Conservation (phyloP, 371 early-diverging fungal species). For the Mortierella polycephala region DNA sequence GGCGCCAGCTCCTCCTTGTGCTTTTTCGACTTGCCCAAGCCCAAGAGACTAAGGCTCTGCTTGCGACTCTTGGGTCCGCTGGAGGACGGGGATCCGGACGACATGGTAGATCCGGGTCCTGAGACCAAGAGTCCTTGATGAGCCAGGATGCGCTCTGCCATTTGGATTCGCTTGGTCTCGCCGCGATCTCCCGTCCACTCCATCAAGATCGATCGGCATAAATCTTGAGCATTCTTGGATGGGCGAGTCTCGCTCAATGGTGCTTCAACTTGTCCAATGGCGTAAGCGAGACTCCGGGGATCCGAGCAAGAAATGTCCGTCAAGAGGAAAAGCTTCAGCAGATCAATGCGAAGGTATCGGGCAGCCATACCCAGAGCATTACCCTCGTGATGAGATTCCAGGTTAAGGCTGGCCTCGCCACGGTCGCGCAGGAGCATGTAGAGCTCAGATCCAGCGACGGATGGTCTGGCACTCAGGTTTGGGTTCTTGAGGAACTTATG, state of each 20-base stretch:
- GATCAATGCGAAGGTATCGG: slow-evolving; percentile 40
- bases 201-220: slow-evolving; percentile 39
- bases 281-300: slow-evolving; percentile 38
- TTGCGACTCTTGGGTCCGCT: slow-evolving; percentile 29
- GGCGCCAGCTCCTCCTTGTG: slow-evolving; percentile 39
- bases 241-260: slow-evolving; percentile 39
- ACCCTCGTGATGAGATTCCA: slow-evolving; percentile 43
- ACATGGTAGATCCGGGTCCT: slow-evolving; percentile 7
- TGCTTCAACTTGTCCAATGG: slow-evolving; percentile 29
- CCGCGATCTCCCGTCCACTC: slow-evolving; percentile 52
- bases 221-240: slow-evolving; percentile 31
- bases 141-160: slow-evolving; percentile 50
- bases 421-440: slow-evolving; percentile 39
- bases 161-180: slow-evolving; percentile 42
- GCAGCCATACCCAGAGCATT: slow-evolving; percentile 49
- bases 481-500: slow-evolving; percentile 53
- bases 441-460: slow-evolving; percentile 48
- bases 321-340: slow-evolving; percentile 42
- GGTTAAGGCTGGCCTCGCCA: slow-evolving; percentile 30
- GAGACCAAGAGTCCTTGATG: slow-evolving; percentile 23
- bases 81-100: slow-evolving; percentile 2
- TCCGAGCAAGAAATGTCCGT: slow-evolving; percentile 44
- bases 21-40: slow-evolving; percentile 41
- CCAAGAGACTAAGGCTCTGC: slow-evolving; percentile 38
- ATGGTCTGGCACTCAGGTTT: slow-evolving; percentile 31